Base-by-base conservation (phyloP, 2,329 filamentous ascomycete species). In the Calonectria hawksworthii region DNA sequence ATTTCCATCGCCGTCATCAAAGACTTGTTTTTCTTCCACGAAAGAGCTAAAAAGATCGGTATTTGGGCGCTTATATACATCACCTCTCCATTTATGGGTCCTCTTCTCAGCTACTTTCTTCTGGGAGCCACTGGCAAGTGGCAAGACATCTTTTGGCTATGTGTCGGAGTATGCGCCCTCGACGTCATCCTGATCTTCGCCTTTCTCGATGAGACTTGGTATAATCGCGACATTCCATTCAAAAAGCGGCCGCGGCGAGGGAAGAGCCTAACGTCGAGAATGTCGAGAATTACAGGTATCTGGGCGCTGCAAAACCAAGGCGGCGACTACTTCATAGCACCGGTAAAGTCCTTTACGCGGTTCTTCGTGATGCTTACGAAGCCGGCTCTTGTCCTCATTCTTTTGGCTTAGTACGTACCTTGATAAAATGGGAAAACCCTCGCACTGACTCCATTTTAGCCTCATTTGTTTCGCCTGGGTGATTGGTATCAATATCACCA, bases 21-120 rank as follows among this genome's bases (percentile, higher is more conserved):
- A 69, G 90, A 92, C 80, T 86, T 91, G 72, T 92, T 91, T 84
- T 92, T 90, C 84, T 90, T 91, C 82, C 90, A 92, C 77, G 87
- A 92, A 75, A 84, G 89, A 44, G 87, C 88, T 0, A 82, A 87
- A 28, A 89, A 89, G 79, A 89, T 89, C 74, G 87, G 87, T 65
- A 82, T 89, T 47, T 89, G 87, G 87, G 87, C 86, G 21, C 81
- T 84, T 4, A 83, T 86, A 72, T 85, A 86, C 77, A 81, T 87
- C 68, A 80, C 86, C 14, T 84, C 83, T 21, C 89, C 85, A 68
- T 90, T 87, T 77, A 80, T 86, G 73, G 87, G 87, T 1, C 88
- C 88, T 0, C 80, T 88, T 2, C 78, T 89, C 16, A 83, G 83
- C 7, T 87, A 88, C 13, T 91, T 91, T 77, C 88, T 90, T 76